A percentile compares a stretch with the other conserved stretches of the same genome.
Conservation (phyloP, 352 stramenopile species). For the Pythium sukuiense region DNA sequence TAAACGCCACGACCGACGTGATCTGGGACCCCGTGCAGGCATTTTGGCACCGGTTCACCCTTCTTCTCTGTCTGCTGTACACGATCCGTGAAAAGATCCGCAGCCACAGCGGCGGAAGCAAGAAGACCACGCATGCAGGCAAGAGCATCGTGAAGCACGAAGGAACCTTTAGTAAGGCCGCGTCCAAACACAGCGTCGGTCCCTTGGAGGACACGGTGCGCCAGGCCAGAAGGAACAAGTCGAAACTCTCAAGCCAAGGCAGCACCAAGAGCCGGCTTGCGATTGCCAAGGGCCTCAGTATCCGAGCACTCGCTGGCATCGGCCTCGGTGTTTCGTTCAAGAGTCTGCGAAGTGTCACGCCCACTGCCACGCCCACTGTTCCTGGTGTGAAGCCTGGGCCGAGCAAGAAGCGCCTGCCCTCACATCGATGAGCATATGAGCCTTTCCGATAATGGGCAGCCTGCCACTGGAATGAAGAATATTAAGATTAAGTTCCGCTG, state of each 20-base stretch:
- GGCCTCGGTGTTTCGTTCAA: not conserved
- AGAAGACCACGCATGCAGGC: not conserved
- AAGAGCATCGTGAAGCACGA: not conserved
- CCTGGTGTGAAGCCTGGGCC: not conserved
- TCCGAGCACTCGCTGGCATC: not conserved
- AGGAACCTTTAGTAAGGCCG: not conserved
- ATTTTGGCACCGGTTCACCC: slow-evolving; percentile 11
- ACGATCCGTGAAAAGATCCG: not conserved
- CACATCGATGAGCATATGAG: not conserved
- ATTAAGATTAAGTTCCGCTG: too few relatives aligned
- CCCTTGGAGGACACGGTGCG: not conserved
- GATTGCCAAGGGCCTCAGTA: not conserved
- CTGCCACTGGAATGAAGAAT: too few relatives aligned
- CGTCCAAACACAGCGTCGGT: not conserved
- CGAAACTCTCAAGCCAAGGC: not conserved
- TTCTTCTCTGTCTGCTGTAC: not conserved
- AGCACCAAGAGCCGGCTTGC: not conserved
- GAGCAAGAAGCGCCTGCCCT: not conserved
- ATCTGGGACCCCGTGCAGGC: slow-evolving; percentile 10
- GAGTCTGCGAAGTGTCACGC: not conserved
- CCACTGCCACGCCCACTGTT: too few relatives aligned
- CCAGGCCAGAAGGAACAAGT: not conserved
- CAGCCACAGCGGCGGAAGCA: not conserved
- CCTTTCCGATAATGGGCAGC: too few relatives aligned
- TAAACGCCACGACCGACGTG: not conserved